Evolutionary conservation across 495 filamentous ascomycete species (phyloP).

Genomic region (Penicillium cosmopolitanum): DNA sequence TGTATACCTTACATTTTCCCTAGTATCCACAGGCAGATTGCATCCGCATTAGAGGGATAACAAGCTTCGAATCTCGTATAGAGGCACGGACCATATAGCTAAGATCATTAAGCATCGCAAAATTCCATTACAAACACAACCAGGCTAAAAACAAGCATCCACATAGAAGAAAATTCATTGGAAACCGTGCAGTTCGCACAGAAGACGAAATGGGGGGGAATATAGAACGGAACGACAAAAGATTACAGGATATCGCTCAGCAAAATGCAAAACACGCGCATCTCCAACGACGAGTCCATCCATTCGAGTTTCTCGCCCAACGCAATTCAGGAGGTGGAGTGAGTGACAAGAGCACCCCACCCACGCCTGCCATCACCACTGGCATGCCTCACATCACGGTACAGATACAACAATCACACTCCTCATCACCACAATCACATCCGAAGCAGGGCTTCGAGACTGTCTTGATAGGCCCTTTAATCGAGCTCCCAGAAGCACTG

Average conservation of each 20-base stretch:
- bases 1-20: no score
- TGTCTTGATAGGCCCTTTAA: constrained; percentile 46
- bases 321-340: no score
- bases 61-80: no score
- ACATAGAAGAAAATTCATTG: no score
- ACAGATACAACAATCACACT: constrained; percentile 51
- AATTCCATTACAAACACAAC: no score
- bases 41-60: no score
- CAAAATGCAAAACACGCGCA: background rate
- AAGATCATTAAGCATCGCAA: no score
- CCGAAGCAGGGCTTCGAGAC: constrained; percentile 51
- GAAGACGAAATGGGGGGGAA: background rate
- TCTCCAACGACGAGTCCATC: background rate
- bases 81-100: no score
- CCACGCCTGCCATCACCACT: background rate
- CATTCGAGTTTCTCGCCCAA: background rate
- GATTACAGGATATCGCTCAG: background rate
- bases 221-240: background rate
- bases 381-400: constrained; percentile 40
- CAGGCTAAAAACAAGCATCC: no score
- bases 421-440: constrained; percentile 49
- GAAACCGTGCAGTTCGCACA: background rate
- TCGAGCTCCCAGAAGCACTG: constrained; percentile 36
- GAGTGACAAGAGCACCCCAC: background rate
- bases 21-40: no score